Evolutionary conservation across 371 early-diverging fungal species (phyloP), one percentile per base, ranked within the genome.

Genomic region (Batkoa obscura): DNA sequence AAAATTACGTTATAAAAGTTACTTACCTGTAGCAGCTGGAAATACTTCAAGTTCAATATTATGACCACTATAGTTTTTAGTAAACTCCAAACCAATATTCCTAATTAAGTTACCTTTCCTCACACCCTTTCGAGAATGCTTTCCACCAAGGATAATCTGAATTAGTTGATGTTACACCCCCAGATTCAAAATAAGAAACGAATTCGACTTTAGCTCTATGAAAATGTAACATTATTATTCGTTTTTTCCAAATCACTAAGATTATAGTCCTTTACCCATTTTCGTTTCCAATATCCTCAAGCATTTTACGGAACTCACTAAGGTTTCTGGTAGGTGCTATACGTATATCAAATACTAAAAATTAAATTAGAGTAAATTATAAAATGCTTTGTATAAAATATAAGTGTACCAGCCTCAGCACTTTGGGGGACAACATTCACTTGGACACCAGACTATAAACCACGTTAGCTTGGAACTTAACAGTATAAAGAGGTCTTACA

Each of bases 361-460:
- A 55, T 6, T 55, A 32, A 50, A 32, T 9, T 15, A 31, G 23
- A 6, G 3, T 30, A 13, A 23, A 23, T 23, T 23, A 23, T 23
- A 23, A 23, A 23, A 23, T 23, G 23, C 23, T 23, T 23, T 23
- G 23, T 23, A 23, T 23, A 23, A 32, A 36, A 6, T 17, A 10
- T 45, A 55, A 43, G 35, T 30, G 12, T 43, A 10, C 75, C 76
- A 15, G 72, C 79, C 39, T 58, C 62, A 4, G 75, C 76, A 57
- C 63, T 66, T 58, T 77, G 72, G 1, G 83, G 86, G 17, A 85
- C 77, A 1, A 85, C 82, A 48, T 85, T 85, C 60, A 60, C 65
- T 63, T 84, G 84, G 35, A 70, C 63, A 43, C 76, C 74, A n/a
- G 48, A 47, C 48, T 47, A 23, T 30, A n/a, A n/a, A 12, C 23